Evolutionary conservation across 75 land plant species (phyloP).

Genomic region (Cunninghamia lanceolata): DNA sequence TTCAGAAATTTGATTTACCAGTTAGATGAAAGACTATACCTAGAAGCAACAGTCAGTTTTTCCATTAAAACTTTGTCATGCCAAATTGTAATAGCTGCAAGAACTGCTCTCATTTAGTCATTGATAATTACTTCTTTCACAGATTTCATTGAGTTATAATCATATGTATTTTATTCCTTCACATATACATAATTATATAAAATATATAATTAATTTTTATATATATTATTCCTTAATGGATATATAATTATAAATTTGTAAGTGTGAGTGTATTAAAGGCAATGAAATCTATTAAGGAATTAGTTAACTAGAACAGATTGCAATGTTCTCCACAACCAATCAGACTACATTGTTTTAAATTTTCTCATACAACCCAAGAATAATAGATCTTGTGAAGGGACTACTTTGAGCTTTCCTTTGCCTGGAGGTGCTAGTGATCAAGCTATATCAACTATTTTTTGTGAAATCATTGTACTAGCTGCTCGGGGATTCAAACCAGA

Average conservation of each 20-base stretch:
- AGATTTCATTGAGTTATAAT: background rate
- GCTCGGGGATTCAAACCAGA: conserved; percentile 95
- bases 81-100: background rate
- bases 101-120: background rate
- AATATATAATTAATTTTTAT: too few species aligned
- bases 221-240: background rate
- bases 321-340: too few species aligned
- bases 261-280: background rate
- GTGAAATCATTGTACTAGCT: conserved; percentile 82
- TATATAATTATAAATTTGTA: too few species aligned
- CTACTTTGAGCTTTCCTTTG: conserved; percentile 86
- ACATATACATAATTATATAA: background rate
- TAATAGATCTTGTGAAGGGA: conserved; percentile 90
- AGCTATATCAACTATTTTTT: conserved; percentile 76
- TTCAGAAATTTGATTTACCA: too few species aligned
- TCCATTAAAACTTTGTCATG: background rate
- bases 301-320: too few species aligned
- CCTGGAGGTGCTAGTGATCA: conserved; percentile 94
- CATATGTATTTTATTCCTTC: background rate
- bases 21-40: background rate
- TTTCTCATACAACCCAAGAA: too few species aligned
- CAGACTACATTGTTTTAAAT: too few species aligned
- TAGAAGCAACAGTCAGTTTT: background rate
- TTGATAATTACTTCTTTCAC: background rate
- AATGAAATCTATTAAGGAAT: background rate